Conservation (phyloP, 768 basidiomycete genomes). For the Lactarius evosmus region DNA sequence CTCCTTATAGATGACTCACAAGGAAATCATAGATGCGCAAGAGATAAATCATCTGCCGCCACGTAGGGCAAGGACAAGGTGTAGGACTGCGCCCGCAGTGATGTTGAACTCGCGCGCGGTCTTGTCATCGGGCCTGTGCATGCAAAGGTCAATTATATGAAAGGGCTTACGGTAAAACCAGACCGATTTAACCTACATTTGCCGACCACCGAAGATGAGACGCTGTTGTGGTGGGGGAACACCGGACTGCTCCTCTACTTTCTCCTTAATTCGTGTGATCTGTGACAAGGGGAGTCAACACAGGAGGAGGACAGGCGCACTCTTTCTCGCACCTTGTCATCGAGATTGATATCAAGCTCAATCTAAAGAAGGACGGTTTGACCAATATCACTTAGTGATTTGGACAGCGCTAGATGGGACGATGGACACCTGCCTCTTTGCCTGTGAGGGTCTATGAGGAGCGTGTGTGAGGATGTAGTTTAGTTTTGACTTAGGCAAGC, state of each 20-base stretch:
- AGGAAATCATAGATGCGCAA: background rate
- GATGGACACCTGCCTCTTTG: conserved; percentile 69
- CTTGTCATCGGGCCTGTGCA: conserved; percentile 84
- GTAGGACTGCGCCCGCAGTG: conserved; percentile 79
- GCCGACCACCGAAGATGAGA: conserved; percentile 87
- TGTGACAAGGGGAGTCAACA: conserved; percentile 34
- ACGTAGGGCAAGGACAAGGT: conserved; percentile 92
- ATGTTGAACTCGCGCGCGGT: conserved; percentile 82
- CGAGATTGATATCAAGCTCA: conserved; percentile 91
- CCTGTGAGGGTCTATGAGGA: conserved; percentile 82
- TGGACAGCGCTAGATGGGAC: background rate
- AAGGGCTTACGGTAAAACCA: background rate
- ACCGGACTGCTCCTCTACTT: conserved; percentile 97
- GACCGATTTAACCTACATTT: conserved; percentile 61
- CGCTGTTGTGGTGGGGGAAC: conserved; percentile 96
- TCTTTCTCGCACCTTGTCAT: conserved; percentile 63
- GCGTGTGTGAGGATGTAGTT: conserved; percentile 13
- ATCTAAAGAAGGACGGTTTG: conserved; percentile 49
- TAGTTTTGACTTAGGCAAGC: background rate
- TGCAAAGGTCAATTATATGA: background rate
- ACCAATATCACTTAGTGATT: background rate
- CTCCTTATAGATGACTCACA: conserved; percentile 21
- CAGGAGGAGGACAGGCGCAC: background rate
- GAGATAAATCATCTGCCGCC: conserved; percentile 59
- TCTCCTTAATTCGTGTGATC: conserved; percentile 95